Base-by-base conservation (phyloP, 2,329 filamentous ascomycete species). In the Fusarium secorum region DNA sequence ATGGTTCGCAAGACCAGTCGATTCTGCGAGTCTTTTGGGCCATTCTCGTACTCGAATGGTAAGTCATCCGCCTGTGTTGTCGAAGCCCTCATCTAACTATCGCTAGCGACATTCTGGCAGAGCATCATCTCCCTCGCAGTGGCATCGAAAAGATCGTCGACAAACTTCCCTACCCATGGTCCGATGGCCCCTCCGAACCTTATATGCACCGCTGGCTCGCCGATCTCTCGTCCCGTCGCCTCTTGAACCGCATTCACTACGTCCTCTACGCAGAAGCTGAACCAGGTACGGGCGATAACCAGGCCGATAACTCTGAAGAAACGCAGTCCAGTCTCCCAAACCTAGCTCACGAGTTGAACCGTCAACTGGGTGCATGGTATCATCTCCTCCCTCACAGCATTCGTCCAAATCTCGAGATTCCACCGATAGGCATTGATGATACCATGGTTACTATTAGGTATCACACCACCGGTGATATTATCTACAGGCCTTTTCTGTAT, bases 91-190 rank as follows among this genome's bases (percentile, higher is more conserved):
- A 1, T 14, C 62, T 64, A 18, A 65, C 26, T 0, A 7, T 7
- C 1, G 4, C 2, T 9, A 73, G 71, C 13, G 71, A 73, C 1
- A 73, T 73, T 7, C 56, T 74, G 2, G 71, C 71, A 2, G 71
- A 73, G n/a, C 71, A 73, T 17, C 71, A 73, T 38, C 68, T 73
- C 0, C 71, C 71, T 9, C 68, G 71, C 0, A 73, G 71, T 11
- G 71, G 71, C 1, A 73, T 73, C 6, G 71, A 73, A 4, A 71
- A 73, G 28, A 73, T 73, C 3, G 71, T 73, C 5, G 71, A 73
- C 6, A 73, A 73, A 28, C 35, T 73, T 0, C 71, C 71, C 2
- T 73, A 72, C 11, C 71, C 71, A 1, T 68, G 68, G 51, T 74
- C 71, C 0, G 60, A 71, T 0, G 64, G 67, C 0, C 71, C 68